Percentiles rank a stretch among this genome's conserved stretches.
These are phyloP conservation scores for Ogataea degrootiae DNA, from an alignment of 805 yeast genomes.

Conservation along the genomic window DNA sequence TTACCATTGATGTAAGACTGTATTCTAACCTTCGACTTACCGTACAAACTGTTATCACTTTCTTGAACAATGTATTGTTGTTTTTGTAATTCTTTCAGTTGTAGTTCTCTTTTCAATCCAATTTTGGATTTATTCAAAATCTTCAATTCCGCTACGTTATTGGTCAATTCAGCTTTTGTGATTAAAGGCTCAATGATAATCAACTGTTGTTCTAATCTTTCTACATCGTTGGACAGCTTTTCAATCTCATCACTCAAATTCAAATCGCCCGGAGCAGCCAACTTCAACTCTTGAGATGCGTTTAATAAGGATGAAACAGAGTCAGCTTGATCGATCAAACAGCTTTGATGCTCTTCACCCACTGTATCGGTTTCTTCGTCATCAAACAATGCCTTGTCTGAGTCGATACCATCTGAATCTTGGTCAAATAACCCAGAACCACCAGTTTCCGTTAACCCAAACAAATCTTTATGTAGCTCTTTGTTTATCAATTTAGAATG, in stretches of 20 bases:
- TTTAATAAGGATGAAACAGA: slow-evolving; percentile 11
- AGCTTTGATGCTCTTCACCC: slow-evolving; percentile 11
- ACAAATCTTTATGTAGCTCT: slow-evolving; percentile 29
- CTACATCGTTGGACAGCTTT: slow-evolving; percentile 53
- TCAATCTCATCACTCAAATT: slow-evolving; percentile 64
- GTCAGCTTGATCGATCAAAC: slow-evolving; percentile 6
- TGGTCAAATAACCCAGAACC: slow-evolving; percentile 18
- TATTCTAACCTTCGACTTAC: slow-evolving; percentile 52
- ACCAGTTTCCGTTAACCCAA: slow-evolving; percentile 21
- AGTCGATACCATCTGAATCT: slow-evolving; percentile 17
- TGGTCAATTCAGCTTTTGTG: slow-evolving; percentile 79
- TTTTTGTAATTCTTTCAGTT: slow-evolving; percentile 63
- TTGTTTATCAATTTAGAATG: slow-evolving; percentile 24
- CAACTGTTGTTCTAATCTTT: slow-evolving; percentile 54
- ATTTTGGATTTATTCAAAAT: slow-evolving; percentile 63
- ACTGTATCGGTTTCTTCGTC: slow-evolving; percentile 19
- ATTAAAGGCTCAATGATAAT: slow-evolving; percentile 62
- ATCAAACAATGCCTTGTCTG: slow-evolving; percentile 28
- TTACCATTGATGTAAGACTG: slow-evolving; percentile 52
- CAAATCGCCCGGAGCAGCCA: slow-evolving; percentile 68
- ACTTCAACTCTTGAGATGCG: slow-evolving; percentile 28
- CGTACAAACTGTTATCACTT: slow-evolving; percentile 70
- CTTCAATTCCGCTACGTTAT: slow-evolving; percentile 64
- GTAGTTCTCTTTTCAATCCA: slow-evolving; percentile 68
- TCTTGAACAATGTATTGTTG: slow-evolving; percentile 84